Percentiles rank a stretch among this genome's conserved stretches.
Conservation (phyloP, 306 rosid genomes). For the Leucaena leucocephala region DNA sequence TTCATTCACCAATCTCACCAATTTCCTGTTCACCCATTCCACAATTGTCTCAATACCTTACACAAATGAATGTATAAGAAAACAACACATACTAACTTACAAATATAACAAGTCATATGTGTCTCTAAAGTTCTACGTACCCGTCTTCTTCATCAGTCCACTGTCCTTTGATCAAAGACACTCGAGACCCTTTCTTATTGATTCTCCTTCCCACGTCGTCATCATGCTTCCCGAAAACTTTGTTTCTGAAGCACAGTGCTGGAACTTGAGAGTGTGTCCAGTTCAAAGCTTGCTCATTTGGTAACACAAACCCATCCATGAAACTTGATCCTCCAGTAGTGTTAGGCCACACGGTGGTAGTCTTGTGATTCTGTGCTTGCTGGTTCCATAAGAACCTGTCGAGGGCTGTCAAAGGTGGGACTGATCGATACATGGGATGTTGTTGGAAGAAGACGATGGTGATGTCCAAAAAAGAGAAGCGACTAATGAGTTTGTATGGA, state of each 20-base stretch:
- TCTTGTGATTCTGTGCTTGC: slow-evolving; percentile 31
- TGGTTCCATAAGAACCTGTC: slow-evolving; percentile 64
- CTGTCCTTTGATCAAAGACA: slow-evolving; percentile 74
- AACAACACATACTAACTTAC: neutral
- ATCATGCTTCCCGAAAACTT: slow-evolving; percentile 24
- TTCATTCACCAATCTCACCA: slow-evolving; percentile 74
- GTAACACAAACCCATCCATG: slow-evolving; percentile 24
- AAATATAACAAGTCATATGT: neutral
- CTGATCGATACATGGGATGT: slow-evolving; percentile 27
- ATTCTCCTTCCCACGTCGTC: slow-evolving; percentile 45
- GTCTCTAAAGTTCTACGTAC: slow-evolving; percentile 20
- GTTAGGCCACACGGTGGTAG: neutral
- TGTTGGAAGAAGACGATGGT: neutral
- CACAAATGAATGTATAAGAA: neutral
- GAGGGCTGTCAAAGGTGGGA: slow-evolving; percentile 68
- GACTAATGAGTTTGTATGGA: slow-evolving; percentile 19
- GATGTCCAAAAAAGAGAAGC: slow-evolving; percentile 6
- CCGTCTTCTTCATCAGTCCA: slow-evolving; percentile 93
- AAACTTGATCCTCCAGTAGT: slow-evolving; percentile 15
- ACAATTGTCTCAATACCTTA: neutral
- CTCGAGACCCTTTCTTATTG: slow-evolving; percentile 41
- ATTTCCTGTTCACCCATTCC: slow-evolving; percentile 45
- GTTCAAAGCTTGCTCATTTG: slow-evolving; percentile 39
- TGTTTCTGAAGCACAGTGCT: slow-evolving; percentile 32
- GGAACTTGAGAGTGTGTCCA: slow-evolving; percentile 35